Percentiles rank a stretch among this genome's conserved stretches.
These are phyloP conservation scores for Coffea canephora DNA, from an alignment of 257 asterid species.

Conservation along the genomic window DNA sequence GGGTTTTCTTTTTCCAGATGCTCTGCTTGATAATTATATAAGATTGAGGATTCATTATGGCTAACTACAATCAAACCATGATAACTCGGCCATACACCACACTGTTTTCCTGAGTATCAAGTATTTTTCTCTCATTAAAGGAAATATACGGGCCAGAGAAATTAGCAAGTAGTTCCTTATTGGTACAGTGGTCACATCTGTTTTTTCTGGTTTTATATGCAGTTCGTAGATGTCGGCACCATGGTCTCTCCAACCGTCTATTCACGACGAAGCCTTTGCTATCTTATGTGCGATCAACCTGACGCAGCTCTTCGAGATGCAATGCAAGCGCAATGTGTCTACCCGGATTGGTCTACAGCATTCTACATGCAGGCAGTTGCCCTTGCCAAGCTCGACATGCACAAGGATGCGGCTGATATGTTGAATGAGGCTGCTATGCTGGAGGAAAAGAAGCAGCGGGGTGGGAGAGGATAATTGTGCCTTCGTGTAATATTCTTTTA, in stretches of 20 bases:
- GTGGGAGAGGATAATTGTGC: conserved; percentile 47
- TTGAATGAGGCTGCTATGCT: conserved; percentile 81
- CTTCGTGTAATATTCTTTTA: conserved; percentile 20
- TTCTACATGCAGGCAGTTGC: conserved; percentile 99
- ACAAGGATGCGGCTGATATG: conserved; percentile 97
- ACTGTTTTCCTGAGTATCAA: neutral
- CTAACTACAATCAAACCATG: too few relatives aligned
- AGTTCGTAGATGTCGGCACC: conserved; percentile 96
- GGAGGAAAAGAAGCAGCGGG: conserved; percentile 77
- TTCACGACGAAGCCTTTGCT: conserved; percentile 85
- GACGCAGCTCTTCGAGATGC: conserved; percentile 97
- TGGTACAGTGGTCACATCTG: neutral
- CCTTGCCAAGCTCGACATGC: conserved; percentile 91
- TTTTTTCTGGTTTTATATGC: conserved; percentile 19
- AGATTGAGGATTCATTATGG: neutral
- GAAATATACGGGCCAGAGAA: neutral
- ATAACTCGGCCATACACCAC: neutral
- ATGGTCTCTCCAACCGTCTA: conserved; percentile 98
- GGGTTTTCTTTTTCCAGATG: neutral
- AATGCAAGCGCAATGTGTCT: conserved; percentile 94
- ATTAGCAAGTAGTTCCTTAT: neutral
- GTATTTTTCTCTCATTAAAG: too few relatives aligned
- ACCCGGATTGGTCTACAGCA: conserved; percentile 95
- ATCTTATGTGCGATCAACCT: conserved; percentile 94
- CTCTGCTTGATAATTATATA: neutral